Conservation (phyloP, 2,329 filamentous ascomycete species). For the Apiospora malaysiana region DNA sequence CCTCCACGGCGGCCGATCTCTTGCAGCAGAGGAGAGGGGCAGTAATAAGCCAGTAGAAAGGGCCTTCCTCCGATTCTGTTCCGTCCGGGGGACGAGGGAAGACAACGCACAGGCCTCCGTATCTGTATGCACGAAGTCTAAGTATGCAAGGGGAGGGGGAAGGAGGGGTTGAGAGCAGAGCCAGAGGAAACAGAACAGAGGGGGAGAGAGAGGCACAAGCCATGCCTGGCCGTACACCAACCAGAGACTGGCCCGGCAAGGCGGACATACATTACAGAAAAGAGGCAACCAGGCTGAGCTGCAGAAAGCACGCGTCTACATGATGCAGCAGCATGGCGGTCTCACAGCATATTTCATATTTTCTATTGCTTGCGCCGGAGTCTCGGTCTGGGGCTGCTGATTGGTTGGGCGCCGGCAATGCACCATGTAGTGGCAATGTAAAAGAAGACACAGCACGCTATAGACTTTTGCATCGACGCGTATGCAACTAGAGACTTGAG, state of each 20-base stretch:
- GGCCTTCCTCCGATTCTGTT: background rate
- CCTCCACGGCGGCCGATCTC: background rate
- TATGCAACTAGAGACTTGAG: background rate
- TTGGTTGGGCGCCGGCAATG: background rate
- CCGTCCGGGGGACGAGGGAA: background rate
- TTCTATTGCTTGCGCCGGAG: conserved; percentile 3
- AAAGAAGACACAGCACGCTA: background rate
- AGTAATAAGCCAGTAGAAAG: background rate
- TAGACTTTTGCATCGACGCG: background rate
- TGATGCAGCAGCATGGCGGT: background rate
- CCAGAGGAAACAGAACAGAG: too few relatives aligned
- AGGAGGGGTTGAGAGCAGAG: background rate
- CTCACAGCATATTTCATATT: background rate
- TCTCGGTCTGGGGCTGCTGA: background rate
- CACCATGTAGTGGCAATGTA: conserved; percentile 10
- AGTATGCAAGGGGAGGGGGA: background rate
- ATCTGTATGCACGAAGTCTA: conserved; percentile 1
- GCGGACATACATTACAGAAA: conserved; percentile 15
- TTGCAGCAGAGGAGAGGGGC: background rate
- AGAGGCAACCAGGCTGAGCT: conserved; percentile 19
- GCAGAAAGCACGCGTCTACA: background rate
- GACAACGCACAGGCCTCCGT: background rate
- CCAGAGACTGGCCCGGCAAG: background rate
- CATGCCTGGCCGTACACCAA: background rate
- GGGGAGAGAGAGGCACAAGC: too few relatives aligned